Evolutionary conservation across 768 basidiomycete species (phyloP).

Genomic region (Udeniomyces megalosporus): DNA sequence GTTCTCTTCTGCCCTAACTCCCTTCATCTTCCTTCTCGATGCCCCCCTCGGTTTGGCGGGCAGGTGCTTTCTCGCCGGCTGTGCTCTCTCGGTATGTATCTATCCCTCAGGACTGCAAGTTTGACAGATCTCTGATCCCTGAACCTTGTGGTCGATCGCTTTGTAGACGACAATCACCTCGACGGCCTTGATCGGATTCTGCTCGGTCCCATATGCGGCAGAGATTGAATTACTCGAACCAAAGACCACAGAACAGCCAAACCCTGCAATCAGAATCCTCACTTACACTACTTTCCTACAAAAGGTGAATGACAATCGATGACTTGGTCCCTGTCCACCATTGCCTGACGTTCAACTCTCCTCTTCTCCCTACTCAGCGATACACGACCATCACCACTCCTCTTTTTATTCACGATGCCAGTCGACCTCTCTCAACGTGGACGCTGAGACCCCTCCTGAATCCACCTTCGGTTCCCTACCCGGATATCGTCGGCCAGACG

Average conservation of each 20-base stretch:
- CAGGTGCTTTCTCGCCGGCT: constrained; percentile 47
- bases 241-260: background rate
- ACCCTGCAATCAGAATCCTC: constrained; percentile 8
- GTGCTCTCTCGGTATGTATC: constrained; percentile 42
- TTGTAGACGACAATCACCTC: constrained; percentile 47
- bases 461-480: background rate
- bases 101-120: no score
- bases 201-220: constrained; percentile 58
- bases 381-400: constrained; percentile 16
- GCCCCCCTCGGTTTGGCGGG: constrained; percentile 55
- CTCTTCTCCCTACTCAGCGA: background rate
- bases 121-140: no score
- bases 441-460: constrained; percentile 1
- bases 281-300: constrained; percentile 14
- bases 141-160: constrained; percentile 49
- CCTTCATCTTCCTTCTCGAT: constrained; percentile 68
- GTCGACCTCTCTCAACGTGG: constrained; percentile 15
- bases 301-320: background rate
- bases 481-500: constrained; percentile 14
- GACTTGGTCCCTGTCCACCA: no score
- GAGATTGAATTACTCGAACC: constrained; percentile 30
- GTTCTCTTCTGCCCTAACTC: constrained; percentile 50
- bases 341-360: background rate
- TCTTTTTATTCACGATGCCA: constrained; percentile 7
- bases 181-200: constrained; percentile 55